Conservation (phyloP, 2,329 filamentous ascomycete species). For the Sarocladium oryzae region DNA sequence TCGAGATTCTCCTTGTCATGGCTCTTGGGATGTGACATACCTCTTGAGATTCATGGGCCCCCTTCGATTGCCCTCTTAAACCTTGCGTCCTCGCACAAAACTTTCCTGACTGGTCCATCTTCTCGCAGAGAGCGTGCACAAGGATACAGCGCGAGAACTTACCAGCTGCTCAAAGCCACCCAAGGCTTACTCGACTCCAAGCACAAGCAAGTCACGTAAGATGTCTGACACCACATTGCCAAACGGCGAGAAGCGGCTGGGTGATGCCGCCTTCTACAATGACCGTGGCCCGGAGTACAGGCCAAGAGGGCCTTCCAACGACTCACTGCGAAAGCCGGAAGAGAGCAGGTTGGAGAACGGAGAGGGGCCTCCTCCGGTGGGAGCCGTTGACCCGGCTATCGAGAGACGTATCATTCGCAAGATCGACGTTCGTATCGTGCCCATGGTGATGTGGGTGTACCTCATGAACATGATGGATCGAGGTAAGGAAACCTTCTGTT, state of each 20-base stretch:
- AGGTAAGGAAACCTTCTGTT: background rate
- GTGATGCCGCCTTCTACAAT: background rate
- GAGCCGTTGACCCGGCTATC: background rate
- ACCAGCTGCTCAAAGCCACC: background rate
- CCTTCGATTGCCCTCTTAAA: too few relatives aligned
- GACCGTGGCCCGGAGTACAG: background rate
- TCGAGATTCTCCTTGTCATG: background rate
- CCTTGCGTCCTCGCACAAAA: too few relatives aligned
- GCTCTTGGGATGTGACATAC: too few relatives aligned
- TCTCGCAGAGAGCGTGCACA: background rate
- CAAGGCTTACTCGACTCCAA: background rate
- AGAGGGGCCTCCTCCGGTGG: background rate
- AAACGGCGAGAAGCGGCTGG: background rate
- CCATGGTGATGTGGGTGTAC: slow-evolving; percentile 6
- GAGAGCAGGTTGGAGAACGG: background rate
- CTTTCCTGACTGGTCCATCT: too few relatives aligned
- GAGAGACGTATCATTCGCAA: background rate
- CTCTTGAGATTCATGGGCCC: too few relatives aligned
- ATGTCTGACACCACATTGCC: slow-evolving; percentile 3
- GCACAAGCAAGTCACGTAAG: background rate
- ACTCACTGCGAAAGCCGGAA: background rate
- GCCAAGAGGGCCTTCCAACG: background rate
- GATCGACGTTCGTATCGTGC: slow-evolving; percentile 1
- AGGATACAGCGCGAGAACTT: background rate
- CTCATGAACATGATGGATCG: slow-evolving; percentile 7